phyloP scores from a whole-genome alignment of 306 rosid species.

The Citrullus amarus region DNA sequence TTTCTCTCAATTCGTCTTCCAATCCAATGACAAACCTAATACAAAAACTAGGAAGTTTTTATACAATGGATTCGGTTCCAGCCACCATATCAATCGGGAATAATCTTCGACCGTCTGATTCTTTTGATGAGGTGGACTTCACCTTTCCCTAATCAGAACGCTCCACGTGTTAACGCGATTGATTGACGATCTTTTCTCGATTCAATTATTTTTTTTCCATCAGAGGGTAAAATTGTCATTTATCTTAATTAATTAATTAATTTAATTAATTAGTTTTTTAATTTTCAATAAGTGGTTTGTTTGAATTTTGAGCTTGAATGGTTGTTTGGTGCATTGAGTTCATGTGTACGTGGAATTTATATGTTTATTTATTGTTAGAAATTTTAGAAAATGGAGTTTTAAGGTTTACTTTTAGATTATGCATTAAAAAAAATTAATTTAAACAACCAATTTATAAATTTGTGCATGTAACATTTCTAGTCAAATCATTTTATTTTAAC shows the following conservation, averaged over 20 bases:
- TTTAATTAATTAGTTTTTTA: no score
- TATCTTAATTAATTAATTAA: not conserved
- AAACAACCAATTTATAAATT: no score
- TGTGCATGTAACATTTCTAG: no score
- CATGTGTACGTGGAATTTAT: no score
- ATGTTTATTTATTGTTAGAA: no score
- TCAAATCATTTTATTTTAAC: no score
- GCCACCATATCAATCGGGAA: not conserved
- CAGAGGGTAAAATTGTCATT: not conserved
- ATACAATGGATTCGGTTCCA: not conserved
- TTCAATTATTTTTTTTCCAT: not conserved
- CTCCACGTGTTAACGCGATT: not conserved
- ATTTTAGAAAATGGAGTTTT: no score
- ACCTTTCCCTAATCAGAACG: not conserved
- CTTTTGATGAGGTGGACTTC: not conserved
- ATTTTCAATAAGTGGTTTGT: no score
- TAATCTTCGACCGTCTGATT: not conserved
- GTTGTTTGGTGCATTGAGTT: no score
- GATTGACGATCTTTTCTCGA: not conserved
- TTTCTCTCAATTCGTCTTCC: not conserved
- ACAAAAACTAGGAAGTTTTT: not conserved
- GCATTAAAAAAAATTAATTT: no score
- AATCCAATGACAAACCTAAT: conserved; percentile 1
- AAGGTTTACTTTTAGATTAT: no score
- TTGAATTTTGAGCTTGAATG: no score